Conservation (phyloP, 2,329 filamentous ascomycete species). For the Teratosphaeriaceae sp. region DNA sequence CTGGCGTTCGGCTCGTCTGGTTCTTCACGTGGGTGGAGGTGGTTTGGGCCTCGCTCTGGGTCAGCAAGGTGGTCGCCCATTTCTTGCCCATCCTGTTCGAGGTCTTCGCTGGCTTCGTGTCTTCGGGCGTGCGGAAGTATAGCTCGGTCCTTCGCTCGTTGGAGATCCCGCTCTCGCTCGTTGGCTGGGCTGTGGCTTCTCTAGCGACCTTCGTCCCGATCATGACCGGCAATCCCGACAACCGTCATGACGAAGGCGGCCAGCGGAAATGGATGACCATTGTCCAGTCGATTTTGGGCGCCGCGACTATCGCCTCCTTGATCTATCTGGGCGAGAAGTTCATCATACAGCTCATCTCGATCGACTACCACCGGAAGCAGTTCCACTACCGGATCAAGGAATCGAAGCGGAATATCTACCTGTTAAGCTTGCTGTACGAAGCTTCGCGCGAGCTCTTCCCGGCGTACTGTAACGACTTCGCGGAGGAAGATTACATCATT, state of each 20-base stretch:
- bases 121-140: conserved; percentile 59
- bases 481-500: conserved; percentile 87
- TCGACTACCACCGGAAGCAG: conserved; percentile 78
- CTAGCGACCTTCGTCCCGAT: conserved; percentile 54
- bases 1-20: conserved; percentile 51
- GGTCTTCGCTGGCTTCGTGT: conserved; percentile 56
- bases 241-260: background rate
- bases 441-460: conserved; percentile 85
- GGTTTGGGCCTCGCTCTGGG: conserved; percentile 53
- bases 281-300: conserved; percentile 59
- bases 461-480: conserved; percentile 84
- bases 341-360: conserved; percentile 74
- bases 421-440: conserved; percentile 82
- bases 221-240: conserved; percentile 31
- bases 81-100: conserved; percentile 55
- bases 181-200: conserved; percentile 54
- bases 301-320: conserved; percentile 60
- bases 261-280: conserved; percentile 45
- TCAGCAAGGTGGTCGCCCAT: conserved; percentile 53
- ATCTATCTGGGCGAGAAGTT: conserved; percentile 71
- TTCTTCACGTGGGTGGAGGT: conserved; percentile 62
- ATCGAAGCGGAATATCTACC: conserved; percentile 77
- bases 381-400: conserved; percentile 78
- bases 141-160: conserved; percentile 51
- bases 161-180: conserved; percentile 55